Evolutionary conservation across 2,329 filamentous ascomycete species (phyloP), one percentile per base, ranked within the genome.

Genomic region (Fusarium euwallaceae): DNA sequence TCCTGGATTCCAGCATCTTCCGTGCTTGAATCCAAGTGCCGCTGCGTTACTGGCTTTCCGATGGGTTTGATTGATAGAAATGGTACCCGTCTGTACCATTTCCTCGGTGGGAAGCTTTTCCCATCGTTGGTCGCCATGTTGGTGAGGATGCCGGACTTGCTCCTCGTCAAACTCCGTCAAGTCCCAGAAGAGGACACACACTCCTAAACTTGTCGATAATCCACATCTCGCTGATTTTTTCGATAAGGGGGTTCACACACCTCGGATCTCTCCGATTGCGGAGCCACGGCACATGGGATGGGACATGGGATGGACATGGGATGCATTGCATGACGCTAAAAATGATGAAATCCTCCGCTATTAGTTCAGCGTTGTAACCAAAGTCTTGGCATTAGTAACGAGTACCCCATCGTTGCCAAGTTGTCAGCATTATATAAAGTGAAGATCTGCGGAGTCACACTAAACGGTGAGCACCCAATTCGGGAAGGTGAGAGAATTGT

Each of bases 41-140:
- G 74, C 12, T 43, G 20, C 20, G 75, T 74, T 9, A 73, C 62
- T 53, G 66, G 65, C 32, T 64, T 73, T 61, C 74, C 67, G 61
- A 80, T 80, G 5, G 78, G 77, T 6, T 71, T 75, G 8, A 71
- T 73, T 14, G 80, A 81, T 4, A 81, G 16, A 29, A 81, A 77
- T 0, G 80, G 80, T 1, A 81, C 79, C 39, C 78, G 71, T 55
- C 80, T 75, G 71, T 81, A 81, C 80, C 80, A 81, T 48, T 78
- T 81, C 66, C 80, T 71, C 2, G 75, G 77, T 29, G 78, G 74
- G 45, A 81, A 81, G 27, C 60, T 72, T 51, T 75, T 77, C 48
- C 70, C 74, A 53, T 78, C 70, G 41, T 66, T 74, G 61, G 48
- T 76, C 10, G 73, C 67, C 79, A 81, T 81, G 61, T 62, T 32